A percentile compares a stretch with the other conserved stretches of the same genome.
Conservation (phyloP, 345 rosid genomes). For the Rhodamnia argentea region DNA sequence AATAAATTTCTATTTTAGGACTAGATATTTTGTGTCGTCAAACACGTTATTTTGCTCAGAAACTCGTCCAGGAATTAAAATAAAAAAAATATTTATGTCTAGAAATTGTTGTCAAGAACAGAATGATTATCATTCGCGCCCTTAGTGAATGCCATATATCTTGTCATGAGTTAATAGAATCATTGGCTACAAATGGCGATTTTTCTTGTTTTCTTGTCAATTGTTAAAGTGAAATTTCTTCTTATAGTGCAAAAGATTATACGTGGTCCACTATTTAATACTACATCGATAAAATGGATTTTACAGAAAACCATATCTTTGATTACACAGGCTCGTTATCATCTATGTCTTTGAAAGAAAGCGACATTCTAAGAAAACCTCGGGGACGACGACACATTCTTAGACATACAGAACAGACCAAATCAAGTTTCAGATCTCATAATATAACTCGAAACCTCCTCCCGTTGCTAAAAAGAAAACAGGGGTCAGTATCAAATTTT, state of each 20-base stretch:
- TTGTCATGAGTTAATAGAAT: neutral
- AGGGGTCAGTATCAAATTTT: neutral
- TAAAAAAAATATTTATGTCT: too few relatives aligned
- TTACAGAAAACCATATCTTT: neutral
- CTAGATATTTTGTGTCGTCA: too few relatives aligned
- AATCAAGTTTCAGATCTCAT: neutral
- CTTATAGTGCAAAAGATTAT: neutral
- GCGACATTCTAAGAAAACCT: neutral
- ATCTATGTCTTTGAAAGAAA: neutral
- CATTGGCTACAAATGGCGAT: neutral
- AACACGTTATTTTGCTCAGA: too few relatives aligned
- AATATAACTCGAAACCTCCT: neutral
- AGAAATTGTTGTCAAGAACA: too few relatives aligned
- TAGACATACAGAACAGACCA: neutral
- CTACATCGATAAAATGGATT: neutral
- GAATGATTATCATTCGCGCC: too few relatives aligned
- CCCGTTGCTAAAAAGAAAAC: neutral
- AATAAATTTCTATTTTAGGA: too few relatives aligned
- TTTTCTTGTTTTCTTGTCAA: neutral
- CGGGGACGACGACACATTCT: neutral
- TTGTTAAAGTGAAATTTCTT: neutral
- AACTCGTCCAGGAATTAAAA: too few relatives aligned
- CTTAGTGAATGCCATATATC: too few relatives aligned
- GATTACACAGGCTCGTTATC: neutral
- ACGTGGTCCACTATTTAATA: neutral